phyloP scores from a whole-genome alignment of 257 asterid genomes.

The Paulownia fortunei region DNA sequence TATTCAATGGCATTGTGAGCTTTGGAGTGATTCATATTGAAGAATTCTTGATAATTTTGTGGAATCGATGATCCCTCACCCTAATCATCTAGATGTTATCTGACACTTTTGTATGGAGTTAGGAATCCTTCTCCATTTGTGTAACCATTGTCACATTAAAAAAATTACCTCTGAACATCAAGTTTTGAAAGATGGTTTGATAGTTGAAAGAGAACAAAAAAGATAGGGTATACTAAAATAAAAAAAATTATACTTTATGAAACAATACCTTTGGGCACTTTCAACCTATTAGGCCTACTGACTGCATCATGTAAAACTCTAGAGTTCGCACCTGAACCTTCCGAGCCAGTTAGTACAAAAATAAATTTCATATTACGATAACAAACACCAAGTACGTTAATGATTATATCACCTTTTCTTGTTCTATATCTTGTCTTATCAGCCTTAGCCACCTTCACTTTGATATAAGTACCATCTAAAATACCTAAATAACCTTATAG shows the following conservation, averaged over 20 bases:
- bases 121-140: conserved; percentile 1
- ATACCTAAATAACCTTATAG: not conserved
- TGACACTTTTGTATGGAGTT: not conserved
- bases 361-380: conserved; percentile 14
- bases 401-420: not conserved
- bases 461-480: not conserved
- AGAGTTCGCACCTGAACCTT: not conserved
- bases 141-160: too few relatives aligned
- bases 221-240: too few relatives aligned
- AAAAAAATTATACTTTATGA: too few relatives aligned
- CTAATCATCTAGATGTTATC: not conserved
- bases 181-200: too few relatives aligned
- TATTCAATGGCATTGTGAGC: conserved; percentile 1
- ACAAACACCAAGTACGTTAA: conserved; percentile 7
- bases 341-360: conserved; percentile 1
- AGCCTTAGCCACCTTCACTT: not conserved
- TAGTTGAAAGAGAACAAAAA: too few relatives aligned
- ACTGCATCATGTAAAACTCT: conserved; percentile 7
- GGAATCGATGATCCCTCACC: not conserved
- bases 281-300: not conserved
- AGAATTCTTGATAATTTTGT: not conserved
- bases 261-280: not conserved
- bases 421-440: not conserved
- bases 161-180: too few relatives aligned
- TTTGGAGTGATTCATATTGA: conserved; percentile 6